Conservation (phyloP, 2,329 filamentous ascomycete genomes). For the Claviceps quebecensis region DNA sequence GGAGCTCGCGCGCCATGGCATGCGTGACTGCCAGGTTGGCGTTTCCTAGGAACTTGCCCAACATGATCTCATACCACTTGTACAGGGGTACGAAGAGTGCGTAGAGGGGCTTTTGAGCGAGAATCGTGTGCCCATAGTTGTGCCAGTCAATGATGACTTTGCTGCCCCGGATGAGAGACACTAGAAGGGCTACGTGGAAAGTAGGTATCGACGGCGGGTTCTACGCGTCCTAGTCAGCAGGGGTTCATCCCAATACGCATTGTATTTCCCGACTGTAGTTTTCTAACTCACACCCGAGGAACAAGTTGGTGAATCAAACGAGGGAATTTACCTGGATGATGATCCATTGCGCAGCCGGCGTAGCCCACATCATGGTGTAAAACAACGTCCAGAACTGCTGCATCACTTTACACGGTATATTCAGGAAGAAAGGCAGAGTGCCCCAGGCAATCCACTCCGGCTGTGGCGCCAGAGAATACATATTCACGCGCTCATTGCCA, state of each 20-base stretch:
- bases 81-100: conserved; percentile 71
- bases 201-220: conserved; percentile 94
- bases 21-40: conserved; percentile 79
- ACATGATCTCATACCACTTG: conserved; percentile 59
- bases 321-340: conserved; percentile 51
- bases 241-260: too few species aligned
- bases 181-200: conserved; percentile 57
- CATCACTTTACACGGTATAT: conserved; percentile 72
- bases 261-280: too few species aligned
- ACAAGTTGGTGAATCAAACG: background rate
- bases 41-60: conserved; percentile 52
- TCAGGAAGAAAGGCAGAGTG: conserved; percentile 60
- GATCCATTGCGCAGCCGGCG: conserved; percentile 68
- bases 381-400: conserved; percentile 67
- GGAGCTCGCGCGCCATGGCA: conserved; percentile 70
- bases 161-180: conserved; percentile 66
- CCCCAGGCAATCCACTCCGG: conserved; percentile 54
- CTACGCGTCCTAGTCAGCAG: conserved; percentile 24
- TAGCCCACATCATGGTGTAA: conserved; percentile 56
- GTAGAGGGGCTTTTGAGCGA: conserved; percentile 45
- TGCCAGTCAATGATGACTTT: conserved; percentile 92
- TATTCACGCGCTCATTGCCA: conserved; percentile 51
- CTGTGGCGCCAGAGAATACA: conserved; percentile 55
- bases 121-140: conserved; percentile 94
- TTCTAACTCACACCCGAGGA: too few species aligned